Base-by-base conservation (phyloP, 1,284 basidiomycete species). In the Leccinum griseonigrum region DNA sequence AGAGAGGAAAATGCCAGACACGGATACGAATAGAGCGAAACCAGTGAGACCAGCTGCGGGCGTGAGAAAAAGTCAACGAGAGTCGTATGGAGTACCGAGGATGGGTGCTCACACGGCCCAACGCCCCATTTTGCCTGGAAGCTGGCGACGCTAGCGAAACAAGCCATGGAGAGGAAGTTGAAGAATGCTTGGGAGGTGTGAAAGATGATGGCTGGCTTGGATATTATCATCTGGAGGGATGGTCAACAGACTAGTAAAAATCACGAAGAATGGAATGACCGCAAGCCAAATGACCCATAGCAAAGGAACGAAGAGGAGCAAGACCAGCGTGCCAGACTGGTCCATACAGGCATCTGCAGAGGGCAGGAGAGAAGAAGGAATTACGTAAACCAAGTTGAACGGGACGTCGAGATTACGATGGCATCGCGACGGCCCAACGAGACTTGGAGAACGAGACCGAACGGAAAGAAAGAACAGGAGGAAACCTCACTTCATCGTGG, bases 131-230 rank as follows among this genome's bases (percentile, higher is more conserved):
- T 89, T 5, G 89, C 87, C 68, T 97, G 94, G 74, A 96, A 97
- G 22, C 81, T 80, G 0, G 94, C 94, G 3, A 94, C 90, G 66
- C 89, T 89, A 4, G 89, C 94, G 70, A 92, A 94, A 71, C 91
- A 94, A 59, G 88, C 90, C 85, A 95, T 90, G 10, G 91, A 86
- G 54, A 96, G 81, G 72, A 96, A 95, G 72, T 90, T 89, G 84
- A 95, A 93, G 80, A 96, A 94, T 59, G 86, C 82, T 79, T 95
- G 88, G 2, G 82, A 85, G 26, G 82, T 74, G 73, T 90, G 85
- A 73, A 88, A 87, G 55, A 92, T 80, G 69, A 92, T 89, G 61
- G 85, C 81, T 10, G 89, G 87, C 78, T 92, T 92, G 29, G 90
- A 88, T 36, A 92, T 85, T 66, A 92, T 92, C 90, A 92, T 91